Conservation (phyloP, 176 grass and related monocot genomes). For the Neostapfia colusana region DNA sequence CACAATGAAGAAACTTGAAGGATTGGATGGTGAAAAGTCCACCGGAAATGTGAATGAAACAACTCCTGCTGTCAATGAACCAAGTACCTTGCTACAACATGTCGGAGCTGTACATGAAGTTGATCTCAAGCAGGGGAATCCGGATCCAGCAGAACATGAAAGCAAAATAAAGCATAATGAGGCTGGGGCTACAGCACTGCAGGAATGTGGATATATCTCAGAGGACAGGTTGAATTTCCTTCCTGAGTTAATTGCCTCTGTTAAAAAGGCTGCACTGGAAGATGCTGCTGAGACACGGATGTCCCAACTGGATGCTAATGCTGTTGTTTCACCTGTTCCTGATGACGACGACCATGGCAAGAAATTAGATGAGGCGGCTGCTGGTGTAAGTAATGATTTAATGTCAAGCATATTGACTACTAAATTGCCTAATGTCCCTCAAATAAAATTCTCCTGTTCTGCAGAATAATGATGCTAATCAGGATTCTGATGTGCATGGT, state of each 20-base stretch:
- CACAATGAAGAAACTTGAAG: slow-evolving; percentile 29
- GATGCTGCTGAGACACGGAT: slow-evolving; percentile 45
- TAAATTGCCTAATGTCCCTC: slow-evolving; percentile 21
- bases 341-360: slow-evolving; percentile 43
- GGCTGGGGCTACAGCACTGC: slow-evolving; percentile 20
- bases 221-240: slow-evolving; percentile 53
- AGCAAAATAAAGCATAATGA: slow-evolving; percentile 20
- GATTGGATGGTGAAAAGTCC: slow-evolving; percentile 28
- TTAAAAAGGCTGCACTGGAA: slow-evolving; percentile 65
- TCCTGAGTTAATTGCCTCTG: slow-evolving; percentile 70
- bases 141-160: slow-evolving; percentile 45
- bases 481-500: slow-evolving; percentile 47
- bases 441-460: slow-evolving; percentile 39
- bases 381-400: slow-evolving; percentile 55
- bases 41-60: slow-evolving; percentile 35
- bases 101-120: slow-evolving; percentile 36
- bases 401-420: slow-evolving; percentile 10
- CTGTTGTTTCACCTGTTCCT: slow-evolving; percentile 29
- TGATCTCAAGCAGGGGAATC: slow-evolving; percentile 34
- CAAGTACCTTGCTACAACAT: slow-evolving; percentile 33
- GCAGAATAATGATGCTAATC: slow-evolving; percentile 40
- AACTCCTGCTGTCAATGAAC: slow-evolving; percentile 30
- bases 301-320: slow-evolving; percentile 35
- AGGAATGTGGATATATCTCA: slow-evolving; percentile 45
- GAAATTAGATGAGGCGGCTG: slow-evolving; percentile 44